Base-by-base conservation (phyloP, 1,284 basidiomycete species). In the Sporisorium sorghi region DNA sequence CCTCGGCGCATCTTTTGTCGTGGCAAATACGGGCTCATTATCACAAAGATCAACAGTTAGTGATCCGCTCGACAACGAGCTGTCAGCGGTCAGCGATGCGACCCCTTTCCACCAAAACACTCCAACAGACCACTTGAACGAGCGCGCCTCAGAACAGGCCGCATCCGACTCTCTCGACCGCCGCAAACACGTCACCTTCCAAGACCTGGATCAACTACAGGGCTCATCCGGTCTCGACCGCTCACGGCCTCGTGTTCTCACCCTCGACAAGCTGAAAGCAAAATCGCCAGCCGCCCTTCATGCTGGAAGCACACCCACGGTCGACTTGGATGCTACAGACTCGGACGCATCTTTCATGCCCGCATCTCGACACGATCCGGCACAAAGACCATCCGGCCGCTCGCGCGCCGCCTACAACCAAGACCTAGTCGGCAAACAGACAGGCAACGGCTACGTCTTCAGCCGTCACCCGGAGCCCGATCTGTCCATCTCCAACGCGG, bases 381-480 rank as follows among this genome's bases (percentile, higher is more conserved):
- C 52, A n/a, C 35, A 58, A 24, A 23, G n/a, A 12, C 10, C 44
- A 10, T 17, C 44, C 1, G 32, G 35, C 15, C 47, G 39, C 14
- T 12, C 53, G 3, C 50, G 21, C 28, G 24, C 12, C 40, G 30
- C 35, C 26, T 70, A 63, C 57, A 56, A 65, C 14, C 33, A 52
- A 30, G 71, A 73, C 23, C 56, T 68, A 3, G 42, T 69, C 2
- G 71, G 71, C 32, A 73, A 62, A 37, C 71, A 73, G 55, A 69
- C 71, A 5, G 65, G 67, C 19, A 62, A 59, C n/a, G 67, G 72
- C 19, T 74, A 74, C 39, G 56, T 74, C 23, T 74, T 74, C 30
- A 52, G 42, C 35, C 56, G 59, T 19, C 67, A 54, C 24, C 26
- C 39, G 6, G 58, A 70, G n/a, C 30, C 66, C 12, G 40, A 60